phyloP scores from a whole-genome alignment of 306 rosid species.

The Benincasa hispida region DNA sequence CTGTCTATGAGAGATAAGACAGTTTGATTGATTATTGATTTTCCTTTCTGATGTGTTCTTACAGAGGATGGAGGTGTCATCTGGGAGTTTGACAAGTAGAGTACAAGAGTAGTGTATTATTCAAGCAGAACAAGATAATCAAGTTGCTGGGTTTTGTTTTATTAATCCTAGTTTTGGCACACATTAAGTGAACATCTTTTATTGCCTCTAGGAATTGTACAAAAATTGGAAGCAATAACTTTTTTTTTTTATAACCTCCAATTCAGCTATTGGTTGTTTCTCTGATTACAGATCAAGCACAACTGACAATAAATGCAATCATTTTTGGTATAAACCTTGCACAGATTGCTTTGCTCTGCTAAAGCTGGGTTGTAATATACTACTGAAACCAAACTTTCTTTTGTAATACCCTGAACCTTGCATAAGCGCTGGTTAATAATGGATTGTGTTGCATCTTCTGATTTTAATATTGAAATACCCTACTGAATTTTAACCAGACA shows the following conservation, averaged over 20 bases:
- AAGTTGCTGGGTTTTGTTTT: not conserved
- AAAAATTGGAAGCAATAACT: not conserved
- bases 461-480: too few relatives aligned
- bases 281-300: not conserved
- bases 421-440: not conserved
- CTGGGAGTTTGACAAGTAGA: slow-evolving; percentile 79
- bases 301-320: not conserved
- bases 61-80: slow-evolving; percentile 82
- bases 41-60: slow-evolving; percentile 9
- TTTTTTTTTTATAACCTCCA: not conserved
- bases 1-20: too few relatives aligned
- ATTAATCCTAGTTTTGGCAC: not conserved
- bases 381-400: too few relatives aligned
- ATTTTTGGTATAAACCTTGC: not conserved
- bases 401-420: too few relatives aligned
- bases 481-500: not conserved
- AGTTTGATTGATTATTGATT: not conserved
- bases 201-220: not conserved
- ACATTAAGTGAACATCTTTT: not conserved
- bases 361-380: not conserved
- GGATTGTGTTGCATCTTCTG: not conserved
- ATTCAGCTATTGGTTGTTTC: not conserved
- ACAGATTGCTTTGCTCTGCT: not conserved
- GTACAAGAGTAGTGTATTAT: not conserved
- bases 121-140: slow-evolving; percentile 1